phyloP scores from a whole-genome alignment of 1,284 basidiomycete species.

The Schizopora paradoxa region DNA sequence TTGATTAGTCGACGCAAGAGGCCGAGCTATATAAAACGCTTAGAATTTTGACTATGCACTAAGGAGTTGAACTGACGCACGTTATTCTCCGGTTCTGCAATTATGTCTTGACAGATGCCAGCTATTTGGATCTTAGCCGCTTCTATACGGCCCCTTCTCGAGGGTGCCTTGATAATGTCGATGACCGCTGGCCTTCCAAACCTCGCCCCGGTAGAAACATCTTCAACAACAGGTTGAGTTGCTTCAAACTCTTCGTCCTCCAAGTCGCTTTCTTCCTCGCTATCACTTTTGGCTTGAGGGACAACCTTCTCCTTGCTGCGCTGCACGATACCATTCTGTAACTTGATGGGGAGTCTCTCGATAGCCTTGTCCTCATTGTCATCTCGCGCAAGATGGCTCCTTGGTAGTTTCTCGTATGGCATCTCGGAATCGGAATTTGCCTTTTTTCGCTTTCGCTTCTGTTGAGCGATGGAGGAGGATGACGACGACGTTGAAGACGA shows the following conservation, averaged over 20 bases:
- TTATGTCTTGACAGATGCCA: constrained; percentile 81
- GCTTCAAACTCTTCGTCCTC: constrained; percentile 34
- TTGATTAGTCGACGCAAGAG: constrained; percentile 82
- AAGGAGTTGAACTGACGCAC: constrained; percentile 38
- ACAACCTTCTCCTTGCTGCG: constrained; percentile 36
- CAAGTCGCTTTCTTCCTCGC: constrained; percentile 35
- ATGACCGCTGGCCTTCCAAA: constrained; percentile 79
- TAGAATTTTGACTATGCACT: constrained; percentile 20
- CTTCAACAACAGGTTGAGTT: constrained; percentile 41
- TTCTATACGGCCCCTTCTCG: constrained; percentile 65
- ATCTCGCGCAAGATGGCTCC: constrained; percentile 37
- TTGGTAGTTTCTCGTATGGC: constrained; percentile 59
- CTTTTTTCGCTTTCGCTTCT: constrained; percentile 22
- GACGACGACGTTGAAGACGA: constrained; percentile 21
- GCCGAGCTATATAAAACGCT: constrained; percentile 54
- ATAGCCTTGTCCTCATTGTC: constrained; percentile 46
- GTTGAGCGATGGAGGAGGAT: constrained; percentile 19
- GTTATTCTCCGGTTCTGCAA: constrained; percentile 80
- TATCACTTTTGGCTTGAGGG: constrained; percentile 23
- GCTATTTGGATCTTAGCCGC: constrained; percentile 89
- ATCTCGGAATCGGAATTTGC: constrained; percentile 62
- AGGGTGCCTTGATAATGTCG: constrained; percentile 66
- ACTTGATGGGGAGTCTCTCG: constrained; percentile 79
- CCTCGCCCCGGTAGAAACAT: constrained; percentile 69
- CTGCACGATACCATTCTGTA: constrained; percentile 72